Evolutionary conservation across 345 rosid species (phyloP), one percentile per base, ranked within the genome.

Genomic region (Eucalyptus victrix): DNA sequence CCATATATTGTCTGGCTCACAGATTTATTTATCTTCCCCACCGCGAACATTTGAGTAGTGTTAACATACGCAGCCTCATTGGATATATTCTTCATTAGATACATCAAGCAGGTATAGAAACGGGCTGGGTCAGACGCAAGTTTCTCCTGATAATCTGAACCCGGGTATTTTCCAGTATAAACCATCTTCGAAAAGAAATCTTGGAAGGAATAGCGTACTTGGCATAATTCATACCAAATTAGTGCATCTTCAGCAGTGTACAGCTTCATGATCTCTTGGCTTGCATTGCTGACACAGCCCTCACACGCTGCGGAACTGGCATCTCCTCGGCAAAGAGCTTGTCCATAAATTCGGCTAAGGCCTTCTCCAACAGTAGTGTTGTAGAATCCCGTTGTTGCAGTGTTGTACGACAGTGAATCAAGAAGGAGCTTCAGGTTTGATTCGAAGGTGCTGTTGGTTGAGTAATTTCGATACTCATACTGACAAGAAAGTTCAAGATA

Each of bases 281-380:
- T 58, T 87, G 94, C 94, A 28, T 54, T 89, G 9, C 86, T 44
- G 16, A 93, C 69, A 67, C 95, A 94, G 50, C 23, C 32, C 89
- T 47, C 90, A 51, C 94, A 94, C 17, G 24, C 53, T 14, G 83
- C 50, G 30, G 86, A 50, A 89, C 54, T 85, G 53, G 86, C 89
- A 40, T 91, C 94, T 8, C 93, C 94, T 56, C 93, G 56, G 60
- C 94, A 93, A 26, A 91, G 81, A 15, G 92, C 93, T 86, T 90
- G 91, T 21, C 93, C 93, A 37, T 91, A 62, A 69, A 91, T 91
- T 87, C 18, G 69, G 45, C 88, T n/a, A 18, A 14, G 72, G 42
- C 14, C 12, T 44, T 91, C 88, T 47, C 92, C 93, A 32, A 56
- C 9, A 2, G 86, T 89, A 24, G 49, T 86, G 50, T 83, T 50